These are phyloP conservation scores for Moniliella sp. DNA, from an alignment of 1,284 basidiomycete genomes.

Conservation along the genomic window DNA sequence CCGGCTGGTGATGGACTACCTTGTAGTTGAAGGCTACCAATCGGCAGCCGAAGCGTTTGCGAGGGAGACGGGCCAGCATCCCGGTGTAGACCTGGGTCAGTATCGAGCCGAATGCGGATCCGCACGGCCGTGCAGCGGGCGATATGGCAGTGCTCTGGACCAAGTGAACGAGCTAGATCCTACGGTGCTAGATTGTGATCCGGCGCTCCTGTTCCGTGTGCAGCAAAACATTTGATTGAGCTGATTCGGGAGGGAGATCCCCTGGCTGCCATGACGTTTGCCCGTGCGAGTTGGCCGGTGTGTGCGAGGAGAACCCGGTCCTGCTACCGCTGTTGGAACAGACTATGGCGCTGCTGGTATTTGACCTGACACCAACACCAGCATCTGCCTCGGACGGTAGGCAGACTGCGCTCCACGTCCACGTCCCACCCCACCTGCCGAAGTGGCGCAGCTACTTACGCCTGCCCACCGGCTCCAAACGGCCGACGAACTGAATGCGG, in stretches of 20 bases:
- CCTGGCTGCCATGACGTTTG: constrained; percentile 63
- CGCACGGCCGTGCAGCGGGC: constrained; percentile 71
- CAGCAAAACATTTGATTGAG: constrained; percentile 85
- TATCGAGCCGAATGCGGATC: constrained; percentile 79
- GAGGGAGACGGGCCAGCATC: constrained; percentile 55
- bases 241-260: constrained; percentile 63
- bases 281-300: constrained; percentile 73
- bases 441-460: too few relatives aligned
- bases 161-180: constrained; percentile 84
- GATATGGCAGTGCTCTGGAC: constrained; percentile 83
- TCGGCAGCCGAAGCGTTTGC: constrained; percentile 83
- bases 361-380: too few relatives aligned
- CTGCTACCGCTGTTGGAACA: constrained; percentile 74
- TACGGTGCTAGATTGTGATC: constrained; percentile 87
- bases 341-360: constrained; percentile 84
- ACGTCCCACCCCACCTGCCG: too few relatives aligned
- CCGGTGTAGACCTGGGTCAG: constrained; percentile 59
- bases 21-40: constrained; percentile 90
- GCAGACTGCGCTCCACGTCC: too few relatives aligned
- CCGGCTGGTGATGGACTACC: constrained; percentile 86
- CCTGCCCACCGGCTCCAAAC: too few relatives aligned
- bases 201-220: constrained; percentile 66
- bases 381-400: too few relatives aligned
- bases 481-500: too few relatives aligned
- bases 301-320: constrained; percentile 79